A percentile compares a stretch with the other conserved stretches of the same genome.
phyloP scores from a whole-genome alignment of 345 rosid genomes.

The Crucihimalaya himalaica region DNA sequence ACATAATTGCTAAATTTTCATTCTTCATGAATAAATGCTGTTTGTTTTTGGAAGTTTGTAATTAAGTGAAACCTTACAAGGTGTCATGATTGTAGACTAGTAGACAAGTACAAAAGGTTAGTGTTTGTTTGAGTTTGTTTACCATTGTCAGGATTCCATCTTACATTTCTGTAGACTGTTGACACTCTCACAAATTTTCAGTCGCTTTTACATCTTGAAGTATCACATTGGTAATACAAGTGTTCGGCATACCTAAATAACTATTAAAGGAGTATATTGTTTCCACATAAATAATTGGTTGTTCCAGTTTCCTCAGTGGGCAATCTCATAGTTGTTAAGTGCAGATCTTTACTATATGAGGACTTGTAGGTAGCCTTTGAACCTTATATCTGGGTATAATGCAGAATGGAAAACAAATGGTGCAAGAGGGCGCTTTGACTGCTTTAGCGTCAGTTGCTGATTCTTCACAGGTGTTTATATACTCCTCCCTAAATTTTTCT shows the following conservation, averaged over 20 bases:
- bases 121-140: not conserved
- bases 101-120: not conserved
- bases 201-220: not conserved
- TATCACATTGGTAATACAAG: not conserved
- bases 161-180: not conserved
- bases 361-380: not conserved
- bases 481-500: not conserved
- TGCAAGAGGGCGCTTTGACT: conserved; percentile 77
- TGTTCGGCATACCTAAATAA: not conserved
- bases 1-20: not conserved
- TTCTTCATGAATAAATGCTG: not conserved
- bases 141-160: not conserved
- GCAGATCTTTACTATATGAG: not conserved
- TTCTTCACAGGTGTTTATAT: conserved; percentile 60
- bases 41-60: not conserved
- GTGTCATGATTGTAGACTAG: not conserved
- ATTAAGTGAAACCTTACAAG: not conserved
- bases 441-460: conserved; percentile 82
- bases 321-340: not conserved
- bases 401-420: conserved; percentile 78
- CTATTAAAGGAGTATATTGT: not conserved
- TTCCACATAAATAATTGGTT: not conserved
- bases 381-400: conserved; percentile 12
- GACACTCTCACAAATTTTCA: not conserved
- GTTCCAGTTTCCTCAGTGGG: not conserved